Evolutionary conservation across 1,284 basidiomycete species (phyloP), one percentile per base, ranked within the genome.

Genomic region (Meira nashicola): DNA sequence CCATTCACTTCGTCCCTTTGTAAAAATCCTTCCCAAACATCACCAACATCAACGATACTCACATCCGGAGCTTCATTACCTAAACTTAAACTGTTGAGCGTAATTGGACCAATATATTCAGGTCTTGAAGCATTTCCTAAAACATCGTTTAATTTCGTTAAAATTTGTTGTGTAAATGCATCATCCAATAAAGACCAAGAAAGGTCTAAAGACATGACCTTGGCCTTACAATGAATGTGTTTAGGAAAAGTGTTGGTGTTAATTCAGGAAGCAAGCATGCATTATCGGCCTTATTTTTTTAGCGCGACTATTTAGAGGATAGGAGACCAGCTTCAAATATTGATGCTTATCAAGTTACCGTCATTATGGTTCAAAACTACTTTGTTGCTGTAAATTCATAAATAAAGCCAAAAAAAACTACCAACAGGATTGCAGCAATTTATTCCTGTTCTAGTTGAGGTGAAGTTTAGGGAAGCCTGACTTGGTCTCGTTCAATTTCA

Each of bases 351-450:
- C 67, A 65, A 52, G 66, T 71, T 52, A 75, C 67, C 39, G 71
- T 67, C 58, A 95, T 94, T 80, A 88, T 97, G 68, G 89, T 93
- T 65, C 90, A n/a, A 95, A 84, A 96, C 94, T 57, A 93, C 90
- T 39, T 72, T 82, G 17, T 63, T 70, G 19, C 9, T 55, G 38
- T 55, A 55, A 49, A 55, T 33, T 3, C 8, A 8, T 8, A n/a
- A 33, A 3, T 8, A 33, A 33, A 33, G 6, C 23, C 43, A 25
- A 44, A 17, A 25, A 44, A 44, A n/a, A n/a, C n/a, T n/a, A 44
- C 23, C 3, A 25, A 17, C 9, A 44, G 43, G 28, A 33, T 33
- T 8, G 8, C 28, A n/a, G n/a, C n/a, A n/a, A 33, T 4, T 33
- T 33, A 33, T 33, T 33, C 28, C 28, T 33, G 28, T 33, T 33